Evolutionary conservation across 352 stramenopile genomes (phyloP).

Genomic region (Paralagenidium karlingii): DNA sequence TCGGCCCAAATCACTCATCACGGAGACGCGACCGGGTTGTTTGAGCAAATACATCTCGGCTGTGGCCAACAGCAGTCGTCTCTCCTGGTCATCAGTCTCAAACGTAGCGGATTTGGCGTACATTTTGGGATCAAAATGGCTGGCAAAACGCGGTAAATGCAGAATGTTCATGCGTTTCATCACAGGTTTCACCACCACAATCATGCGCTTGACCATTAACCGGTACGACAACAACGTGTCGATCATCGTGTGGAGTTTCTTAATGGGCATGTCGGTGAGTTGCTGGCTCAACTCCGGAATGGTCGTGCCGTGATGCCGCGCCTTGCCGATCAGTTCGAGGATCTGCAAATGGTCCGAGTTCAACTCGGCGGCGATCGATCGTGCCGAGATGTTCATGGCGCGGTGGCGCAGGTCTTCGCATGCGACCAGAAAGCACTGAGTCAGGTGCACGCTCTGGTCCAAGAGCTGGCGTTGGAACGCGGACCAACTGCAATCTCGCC

Average conservation of each 20-base stretch:
- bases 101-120: conserved; percentile 60
- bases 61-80: conserved; percentile 38
- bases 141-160: conserved; percentile 57
- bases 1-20: conserved; percentile 54
- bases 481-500: too few species aligned
- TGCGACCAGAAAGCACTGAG: conserved; percentile 13
- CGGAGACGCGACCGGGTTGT: conserved; percentile 39
- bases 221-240: conserved; percentile 70
- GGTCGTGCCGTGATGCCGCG: conserved; percentile 35
- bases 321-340: conserved; percentile 40
- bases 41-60: conserved; percentile 47
- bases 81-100: conserved; percentile 70
- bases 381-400: conserved; percentile 49
- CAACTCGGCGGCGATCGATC: conserved; percentile 50
- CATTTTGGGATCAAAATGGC: conserved; percentile 43
- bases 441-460: not conserved
- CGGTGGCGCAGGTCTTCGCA: conserved; percentile 51
- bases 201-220: conserved; percentile 58
- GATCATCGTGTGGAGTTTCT: conserved; percentile 60
- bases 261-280: conserved; percentile 23
- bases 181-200: conserved; percentile 43
- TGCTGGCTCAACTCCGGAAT: conserved; percentile 22
- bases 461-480: not conserved
- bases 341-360: conserved; percentile 45
- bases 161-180: conserved; percentile 73